Evolutionary conservation across 805 yeast genomes (phyloP).

Genomic region (Hanseniaspora mollemarum): DNA sequence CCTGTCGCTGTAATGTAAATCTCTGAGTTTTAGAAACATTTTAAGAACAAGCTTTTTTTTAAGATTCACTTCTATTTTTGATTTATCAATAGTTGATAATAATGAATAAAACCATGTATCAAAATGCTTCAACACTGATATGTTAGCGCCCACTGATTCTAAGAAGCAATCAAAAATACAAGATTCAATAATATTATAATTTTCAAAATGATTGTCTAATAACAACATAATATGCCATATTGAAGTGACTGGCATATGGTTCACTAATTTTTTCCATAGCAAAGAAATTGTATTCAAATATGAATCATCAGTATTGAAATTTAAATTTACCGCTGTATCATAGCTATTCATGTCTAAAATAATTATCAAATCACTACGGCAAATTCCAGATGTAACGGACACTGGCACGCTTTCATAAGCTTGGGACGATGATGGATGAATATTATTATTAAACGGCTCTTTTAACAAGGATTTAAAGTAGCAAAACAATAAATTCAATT

Average conservation of each 20-base stretch:
- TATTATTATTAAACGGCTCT: background rate
- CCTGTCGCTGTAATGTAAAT: background rate
- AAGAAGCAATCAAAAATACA: background rate
- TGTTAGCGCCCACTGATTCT: background rate
- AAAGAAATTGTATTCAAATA: background rate
- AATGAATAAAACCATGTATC: background rate
- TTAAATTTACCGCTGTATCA: too few relatives aligned
- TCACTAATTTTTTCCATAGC: slow-evolving; percentile 1
- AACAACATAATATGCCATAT: background rate
- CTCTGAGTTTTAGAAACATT: slow-evolving; percentile 1
- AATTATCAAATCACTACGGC: background rate
- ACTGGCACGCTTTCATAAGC: background rate
- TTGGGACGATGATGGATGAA: too few relatives aligned
- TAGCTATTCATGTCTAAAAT: background rate
- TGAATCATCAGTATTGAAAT: background rate
- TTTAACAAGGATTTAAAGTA: background rate
- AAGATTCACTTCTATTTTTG: background rate
- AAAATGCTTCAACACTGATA: background rate
- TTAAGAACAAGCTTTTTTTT: background rate
- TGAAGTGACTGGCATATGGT: background rate
- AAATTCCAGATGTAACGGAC: background rate
- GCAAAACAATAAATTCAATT: background rate
- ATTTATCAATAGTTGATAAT: background rate
- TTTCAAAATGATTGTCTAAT: background rate
- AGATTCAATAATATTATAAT: background rate